Conservation (phyloP, 2,329 filamentous ascomycete species). For the Hymenoscyphus linearis region DNA sequence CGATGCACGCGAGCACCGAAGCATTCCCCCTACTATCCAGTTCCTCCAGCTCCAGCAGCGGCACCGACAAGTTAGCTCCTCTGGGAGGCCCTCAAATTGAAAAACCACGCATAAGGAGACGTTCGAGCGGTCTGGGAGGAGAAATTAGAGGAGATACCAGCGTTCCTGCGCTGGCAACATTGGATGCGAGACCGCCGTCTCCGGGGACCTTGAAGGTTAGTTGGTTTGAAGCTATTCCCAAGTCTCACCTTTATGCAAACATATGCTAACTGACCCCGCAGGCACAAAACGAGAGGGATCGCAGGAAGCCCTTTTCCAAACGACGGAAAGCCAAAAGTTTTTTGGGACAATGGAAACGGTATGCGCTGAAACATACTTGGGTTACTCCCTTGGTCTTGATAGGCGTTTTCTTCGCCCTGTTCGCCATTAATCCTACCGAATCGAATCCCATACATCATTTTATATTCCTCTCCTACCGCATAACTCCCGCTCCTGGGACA, state of each 20-base stretch:
- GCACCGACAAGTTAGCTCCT: slow-evolving; percentile 22
- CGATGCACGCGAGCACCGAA: slow-evolving; percentile 19
- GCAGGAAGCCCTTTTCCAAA: slow-evolving; percentile 31
- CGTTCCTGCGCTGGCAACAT: slow-evolving; percentile 44
- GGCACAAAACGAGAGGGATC: slow-evolving; percentile 29
- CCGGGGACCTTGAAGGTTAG: slow-evolving; percentile 25
- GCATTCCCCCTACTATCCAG: slow-evolving; percentile 26
- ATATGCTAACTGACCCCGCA: slow-evolving; percentile 7
- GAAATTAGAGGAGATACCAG: slow-evolving; percentile 49
- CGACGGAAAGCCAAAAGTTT: slow-evolving; percentile 31
- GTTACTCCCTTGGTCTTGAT: slow-evolving; percentile 64
- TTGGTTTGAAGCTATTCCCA: slow-evolving; percentile 1
- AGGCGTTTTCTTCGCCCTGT: slow-evolving; percentile 57
- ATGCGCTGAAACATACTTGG: slow-evolving; percentile 53
- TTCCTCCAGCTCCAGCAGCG: not conserved
- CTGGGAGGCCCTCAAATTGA: slow-evolving; percentile 18
- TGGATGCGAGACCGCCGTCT: slow-evolving; percentile 28
- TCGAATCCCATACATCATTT: slow-evolving; percentile 76
- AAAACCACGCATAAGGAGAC: slow-evolving; percentile 35
- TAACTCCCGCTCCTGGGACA: slow-evolving; percentile 44
- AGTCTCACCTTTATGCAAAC: slow-evolving; percentile 9
- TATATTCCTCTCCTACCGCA: slow-evolving; percentile 83
- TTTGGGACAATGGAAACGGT: slow-evolving; percentile 43
- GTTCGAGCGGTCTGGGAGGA: slow-evolving; percentile 43
- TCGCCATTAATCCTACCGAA: slow-evolving; percentile 68